Percentiles rank a stretch among this genome's conserved stretches.
These are phyloP conservation scores for Flaveria bidentis DNA, from an alignment of 129 eudicot genomes.

Conservation along the genomic window DNA sequence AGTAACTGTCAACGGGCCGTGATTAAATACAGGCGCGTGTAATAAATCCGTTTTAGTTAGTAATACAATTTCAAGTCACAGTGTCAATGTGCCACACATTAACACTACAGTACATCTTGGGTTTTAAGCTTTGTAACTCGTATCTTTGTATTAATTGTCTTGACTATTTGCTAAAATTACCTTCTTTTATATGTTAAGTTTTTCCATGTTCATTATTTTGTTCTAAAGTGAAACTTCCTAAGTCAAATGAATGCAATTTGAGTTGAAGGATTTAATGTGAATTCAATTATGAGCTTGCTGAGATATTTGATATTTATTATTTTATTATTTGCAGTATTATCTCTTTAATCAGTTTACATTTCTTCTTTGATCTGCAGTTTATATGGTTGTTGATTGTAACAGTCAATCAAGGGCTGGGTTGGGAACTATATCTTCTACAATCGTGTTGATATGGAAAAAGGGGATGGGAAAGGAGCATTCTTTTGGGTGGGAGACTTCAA, in stretches of 20 bases:
- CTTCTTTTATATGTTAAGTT: background rate
- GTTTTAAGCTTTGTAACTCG: background rate
- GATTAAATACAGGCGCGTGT: background rate
- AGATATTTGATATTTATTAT: background rate
- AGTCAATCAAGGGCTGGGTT: slow-evolving; percentile 14
- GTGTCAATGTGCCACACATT: background rate
- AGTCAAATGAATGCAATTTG: background rate
- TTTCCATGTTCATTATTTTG: background rate
- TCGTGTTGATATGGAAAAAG: slow-evolving; percentile 39
- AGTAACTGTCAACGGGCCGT: background rate
- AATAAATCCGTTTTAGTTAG: background rate
- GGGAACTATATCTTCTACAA: background rate
- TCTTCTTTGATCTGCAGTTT: background rate
- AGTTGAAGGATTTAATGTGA: background rate
- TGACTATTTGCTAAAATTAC: background rate
- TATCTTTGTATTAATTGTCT: background rate
- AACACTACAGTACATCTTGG: background rate
- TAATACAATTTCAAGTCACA: too few relatives aligned
- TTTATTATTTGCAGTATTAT: background rate
- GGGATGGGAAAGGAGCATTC: slow-evolving; percentile 35
- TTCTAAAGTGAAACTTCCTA: background rate
- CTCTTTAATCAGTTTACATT: slow-evolving; percentile 6
- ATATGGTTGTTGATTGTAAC: slow-evolving; percentile 2
- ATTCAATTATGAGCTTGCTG: background rate
- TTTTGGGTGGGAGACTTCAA: slow-evolving; percentile 56